phyloP scores from a whole-genome alignment of 768 basidiomycete species.

The Kwoniella mangroviensis region DNA sequence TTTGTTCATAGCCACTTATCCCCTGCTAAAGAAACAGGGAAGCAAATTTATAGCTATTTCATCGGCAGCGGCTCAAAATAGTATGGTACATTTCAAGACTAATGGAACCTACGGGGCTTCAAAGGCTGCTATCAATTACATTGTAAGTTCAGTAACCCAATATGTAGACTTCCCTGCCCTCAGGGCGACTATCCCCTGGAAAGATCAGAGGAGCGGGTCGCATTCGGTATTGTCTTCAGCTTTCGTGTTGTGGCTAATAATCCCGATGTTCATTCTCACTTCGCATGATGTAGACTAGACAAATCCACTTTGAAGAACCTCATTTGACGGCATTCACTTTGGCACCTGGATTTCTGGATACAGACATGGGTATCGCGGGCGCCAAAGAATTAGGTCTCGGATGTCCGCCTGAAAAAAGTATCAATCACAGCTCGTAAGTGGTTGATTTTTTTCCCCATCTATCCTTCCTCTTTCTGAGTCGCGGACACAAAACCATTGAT shows the following conservation, averaged over 20 bases:
- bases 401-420: background rate
- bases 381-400: background rate
- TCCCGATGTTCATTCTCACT: background rate
- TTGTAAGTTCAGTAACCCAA: background rate
- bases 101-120: background rate
- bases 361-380: background rate
- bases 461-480: too few species aligned
- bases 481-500: too few species aligned
- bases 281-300: background rate
- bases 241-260: background rate
- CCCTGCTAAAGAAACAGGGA: background rate
- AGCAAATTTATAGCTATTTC: constrained; percentile 32
- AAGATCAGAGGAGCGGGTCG: too few species aligned
- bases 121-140: constrained; percentile 5
- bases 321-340: constrained; percentile 11
- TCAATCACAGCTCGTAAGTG: constrained; percentile 2
- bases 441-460: too few species aligned
- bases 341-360: constrained; percentile 7
- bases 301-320: constrained; percentile 16
- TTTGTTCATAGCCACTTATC: constrained; percentile 27
- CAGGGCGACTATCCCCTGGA: too few species aligned
- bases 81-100: background rate
- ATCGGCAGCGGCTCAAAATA: background rate
- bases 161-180: too few species aligned
- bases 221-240: background rate